Conservation (phyloP, 1,139 yeast species). For the Yamadazyma atlantica region DNA sequence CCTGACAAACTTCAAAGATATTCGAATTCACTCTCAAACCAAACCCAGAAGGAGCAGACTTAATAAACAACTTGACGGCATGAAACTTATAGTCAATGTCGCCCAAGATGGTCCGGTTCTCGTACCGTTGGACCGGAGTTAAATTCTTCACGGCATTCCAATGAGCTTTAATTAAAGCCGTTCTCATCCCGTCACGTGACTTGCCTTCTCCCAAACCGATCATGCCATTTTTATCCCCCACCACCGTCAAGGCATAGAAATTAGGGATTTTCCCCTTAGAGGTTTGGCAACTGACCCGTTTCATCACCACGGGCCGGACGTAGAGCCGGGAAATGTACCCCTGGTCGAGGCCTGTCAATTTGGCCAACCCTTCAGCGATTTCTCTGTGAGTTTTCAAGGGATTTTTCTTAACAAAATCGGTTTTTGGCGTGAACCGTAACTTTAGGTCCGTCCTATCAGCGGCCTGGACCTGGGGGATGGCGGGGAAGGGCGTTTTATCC, state of each 20-base stretch:
- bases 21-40: constrained; percentile 92
- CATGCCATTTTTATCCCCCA: constrained; percentile 93
- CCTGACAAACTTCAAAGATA: constrained; percentile 88
- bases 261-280: constrained; percentile 90
- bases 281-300: constrained; percentile 89
- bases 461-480: constrained; percentile 40
- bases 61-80: constrained; percentile 77
- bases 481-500: constrained; percentile 41
- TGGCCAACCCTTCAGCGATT: constrained; percentile 59
- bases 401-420: constrained; percentile 13
- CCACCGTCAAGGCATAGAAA: constrained; percentile 83
- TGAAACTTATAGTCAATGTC: constrained; percentile 81
- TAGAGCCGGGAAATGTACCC: constrained; percentile 63
- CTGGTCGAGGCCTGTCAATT: constrained; percentile 73
- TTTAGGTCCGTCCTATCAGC: constrained; percentile 43
- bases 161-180: constrained; percentile 82
- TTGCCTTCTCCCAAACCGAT: constrained; percentile 96
- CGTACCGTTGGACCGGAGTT: constrained; percentile 79
- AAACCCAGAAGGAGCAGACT: constrained; percentile 91
- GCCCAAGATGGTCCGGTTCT: constrained; percentile 88
- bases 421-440: constrained; percentile 33
- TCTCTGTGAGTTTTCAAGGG: constrained; percentile 22
- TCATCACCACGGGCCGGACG: constrained; percentile 67
- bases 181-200: constrained; percentile 73
- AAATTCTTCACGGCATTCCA: constrained; percentile 93